Evolutionary conservation across 768 basidiomycete genomes (phyloP).

Genomic region (Leccinum obscurum): DNA sequence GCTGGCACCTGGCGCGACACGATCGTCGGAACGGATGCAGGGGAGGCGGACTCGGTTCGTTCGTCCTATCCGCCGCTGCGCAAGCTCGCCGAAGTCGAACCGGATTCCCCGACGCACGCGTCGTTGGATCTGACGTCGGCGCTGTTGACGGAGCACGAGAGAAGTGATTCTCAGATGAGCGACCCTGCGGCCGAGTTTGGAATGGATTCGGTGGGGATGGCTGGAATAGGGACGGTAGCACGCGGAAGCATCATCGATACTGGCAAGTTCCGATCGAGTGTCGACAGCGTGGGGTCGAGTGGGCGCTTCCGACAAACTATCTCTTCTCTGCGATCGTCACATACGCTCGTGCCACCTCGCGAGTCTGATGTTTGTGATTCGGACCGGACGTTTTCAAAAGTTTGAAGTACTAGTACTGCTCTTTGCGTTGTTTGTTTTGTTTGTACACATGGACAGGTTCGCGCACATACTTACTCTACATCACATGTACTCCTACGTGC

Average conservation of each 20-base stretch:
- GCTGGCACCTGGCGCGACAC: slow-evolving; percentile 30
- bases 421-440: background rate
- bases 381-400: slow-evolving; percentile 12
- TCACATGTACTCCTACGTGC: slow-evolving; percentile 12
- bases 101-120: slow-evolving; percentile 25
- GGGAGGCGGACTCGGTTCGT: slow-evolving; percentile 9
- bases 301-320: slow-evolving; percentile 5
- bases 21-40: slow-evolving; percentile 28
- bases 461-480: slow-evolving; percentile 4
- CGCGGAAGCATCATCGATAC: slow-evolving; percentile 32
- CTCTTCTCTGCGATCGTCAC: slow-evolving; percentile 11
- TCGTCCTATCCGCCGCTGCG: slow-evolving; percentile 14
- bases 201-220: slow-evolving; percentile 36
- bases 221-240: slow-evolving; percentile 46
- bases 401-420: background rate
- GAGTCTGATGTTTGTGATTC: background rate
- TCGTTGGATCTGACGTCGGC: slow-evolving; percentile 30
- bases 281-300: slow-evolving; percentile 13
- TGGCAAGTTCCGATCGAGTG: slow-evolving; percentile 11
- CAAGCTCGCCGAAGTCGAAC: slow-evolving; percentile 2
- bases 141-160: slow-evolving; percentile 27
- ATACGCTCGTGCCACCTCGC: background rate
- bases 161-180: background rate
- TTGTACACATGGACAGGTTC: slow-evolving; percentile 1
- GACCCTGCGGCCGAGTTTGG: slow-evolving; percentile 22